Evolutionary conservation across 352 stramenopile genomes (phyloP), one percentile per base, ranked within the genome.

Genomic region (Phytopythium boreale): DNA sequence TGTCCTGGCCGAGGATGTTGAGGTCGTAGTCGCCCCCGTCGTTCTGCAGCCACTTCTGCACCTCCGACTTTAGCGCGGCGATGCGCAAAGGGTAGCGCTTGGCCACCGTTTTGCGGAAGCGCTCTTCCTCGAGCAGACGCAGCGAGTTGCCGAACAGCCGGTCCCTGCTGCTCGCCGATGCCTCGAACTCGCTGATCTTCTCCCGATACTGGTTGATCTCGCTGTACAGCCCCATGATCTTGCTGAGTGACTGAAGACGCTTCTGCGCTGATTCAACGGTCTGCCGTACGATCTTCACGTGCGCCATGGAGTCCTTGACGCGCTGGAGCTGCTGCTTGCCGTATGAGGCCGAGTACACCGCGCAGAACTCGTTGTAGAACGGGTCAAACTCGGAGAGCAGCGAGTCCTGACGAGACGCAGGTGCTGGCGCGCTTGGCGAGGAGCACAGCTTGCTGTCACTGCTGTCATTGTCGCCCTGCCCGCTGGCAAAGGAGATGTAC

Each of bases 141-240:
- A 88, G 50, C 0, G 87, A 95, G 56, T 73, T 93, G 15, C 84
- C 87, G 57, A 90, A 90, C 12, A 96, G 64, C 0, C 88, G 80
- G 37, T 87, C 72, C 43, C 90, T 95, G 39, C 87, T 69, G 62
- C 76, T 93, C 4, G 88, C 84, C n/a, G 72, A 80, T 3, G 72
- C 68, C 57, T 90, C 76, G 47, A 96, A 95, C 46, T 89, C 74
- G 0, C 58, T 74, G n/a, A 95, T 92, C 56, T 92, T 86, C 26
- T 82, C 74, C 59, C 92, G 82, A 58, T 92, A 90, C 34, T 82
- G 78, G 47, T 70, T 83, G 31, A 93, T 87, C 56, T 82, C 75
- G 59, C 72, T 84, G 66, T 80, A 91, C 15, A 87, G 72, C 37
- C 79, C 78, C 81, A 89, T 93, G 66, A 96, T 93, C 57, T 85